Percentiles rank a stretch among this genome's conserved stretches.
These are phyloP conservation scores for Lasiosphaeria miniovina DNA, from an alignment of 495 filamentous ascomycete genomes.

Conservation along the genomic window DNA sequence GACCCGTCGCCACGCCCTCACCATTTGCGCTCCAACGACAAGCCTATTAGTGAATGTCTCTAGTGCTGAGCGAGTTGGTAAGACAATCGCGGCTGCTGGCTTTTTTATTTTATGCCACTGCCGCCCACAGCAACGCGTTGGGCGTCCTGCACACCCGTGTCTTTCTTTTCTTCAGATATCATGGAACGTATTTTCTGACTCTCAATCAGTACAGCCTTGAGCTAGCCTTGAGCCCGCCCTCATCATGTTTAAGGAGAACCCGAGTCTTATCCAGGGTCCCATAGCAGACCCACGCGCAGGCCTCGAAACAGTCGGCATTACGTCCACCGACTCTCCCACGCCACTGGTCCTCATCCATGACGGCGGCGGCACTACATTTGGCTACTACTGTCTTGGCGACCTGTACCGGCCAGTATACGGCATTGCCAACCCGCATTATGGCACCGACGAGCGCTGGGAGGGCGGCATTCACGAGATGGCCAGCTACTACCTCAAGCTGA, in stretches of 20 bases:
- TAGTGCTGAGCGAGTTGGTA: too few relatives aligned
- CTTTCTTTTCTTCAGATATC: too few relatives aligned
- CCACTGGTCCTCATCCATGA: constrained; percentile 44
- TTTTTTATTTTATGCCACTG: too few relatives aligned
- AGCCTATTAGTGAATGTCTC: too few relatives aligned
- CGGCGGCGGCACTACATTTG: constrained; percentile 42
- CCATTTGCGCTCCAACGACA: too few relatives aligned
- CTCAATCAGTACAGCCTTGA: too few relatives aligned
- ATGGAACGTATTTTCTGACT: too few relatives aligned
- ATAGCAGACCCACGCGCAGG: constrained; percentile 2
- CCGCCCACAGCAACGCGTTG: too few relatives aligned
- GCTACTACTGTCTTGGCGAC: constrained; percentile 35
- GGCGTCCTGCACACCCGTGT: too few relatives aligned
- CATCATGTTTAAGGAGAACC: constrained; percentile 28
- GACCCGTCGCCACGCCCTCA: too few relatives aligned
- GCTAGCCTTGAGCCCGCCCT: background rate
- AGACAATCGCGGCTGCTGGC: too few relatives aligned
- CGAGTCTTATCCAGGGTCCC: constrained; percentile 25
- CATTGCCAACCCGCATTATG: constrained; percentile 38
- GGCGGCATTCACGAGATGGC: constrained; percentile 41
- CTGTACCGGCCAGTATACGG: constrained; percentile 35
- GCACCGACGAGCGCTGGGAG: constrained; percentile 21
- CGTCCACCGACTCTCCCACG: constrained; percentile 1
- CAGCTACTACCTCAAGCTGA: constrained; percentile 26
- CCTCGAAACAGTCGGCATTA: too few relatives aligned